These are phyloP conservation scores for Fusarium anguioides DNA, from an alignment of 2,329 filamentous ascomycete species.

Conservation along the genomic window DNA sequence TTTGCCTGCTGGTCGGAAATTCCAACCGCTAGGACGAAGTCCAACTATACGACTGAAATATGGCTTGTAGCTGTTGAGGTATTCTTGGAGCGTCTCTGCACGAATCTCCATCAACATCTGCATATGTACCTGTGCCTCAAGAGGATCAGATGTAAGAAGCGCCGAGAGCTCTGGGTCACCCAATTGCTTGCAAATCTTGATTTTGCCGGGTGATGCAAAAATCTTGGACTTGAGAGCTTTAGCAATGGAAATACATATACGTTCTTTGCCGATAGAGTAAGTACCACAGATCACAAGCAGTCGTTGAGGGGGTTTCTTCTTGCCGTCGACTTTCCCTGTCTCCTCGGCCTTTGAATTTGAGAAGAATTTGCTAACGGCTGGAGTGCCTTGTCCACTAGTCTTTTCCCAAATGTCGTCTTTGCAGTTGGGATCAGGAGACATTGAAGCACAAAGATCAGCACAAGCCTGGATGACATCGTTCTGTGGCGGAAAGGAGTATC, in stretches of 20 bases:
- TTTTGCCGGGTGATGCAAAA: constrained; percentile 84
- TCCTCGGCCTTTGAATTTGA: constrained; percentile 49
- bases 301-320: constrained; percentile 59
- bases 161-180: constrained; percentile 84
- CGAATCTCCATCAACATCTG: constrained; percentile 95
- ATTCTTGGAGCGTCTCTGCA: constrained; percentile 89
- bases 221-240: constrained; percentile 88
- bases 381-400: constrained; percentile 55
- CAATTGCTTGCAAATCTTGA: constrained; percentile 83
- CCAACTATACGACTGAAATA: constrained; percentile 89
- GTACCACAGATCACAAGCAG: constrained; percentile 94
- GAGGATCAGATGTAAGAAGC: constrained; percentile 81
- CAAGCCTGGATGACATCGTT: constrained; percentile 88
- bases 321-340: constrained; percentile 46
- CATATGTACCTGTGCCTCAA: constrained; percentile 96
- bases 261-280: constrained; percentile 97
- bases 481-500: constrained; percentile 93
- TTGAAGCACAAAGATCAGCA: constrained; percentile 84
- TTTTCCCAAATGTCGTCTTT: constrained; percentile 61
- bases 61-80: constrained; percentile 81
- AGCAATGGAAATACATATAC: constrained; percentile 93
- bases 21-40: constrained; percentile 95
- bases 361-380: constrained; percentile 65
- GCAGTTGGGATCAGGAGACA: constrained; percentile 71
- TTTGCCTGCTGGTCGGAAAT: constrained; percentile 76